These are phyloP conservation scores for Miamiensis avidus DNA, from an alignment of 169 alveolate species.

Conservation along the genomic window DNA sequence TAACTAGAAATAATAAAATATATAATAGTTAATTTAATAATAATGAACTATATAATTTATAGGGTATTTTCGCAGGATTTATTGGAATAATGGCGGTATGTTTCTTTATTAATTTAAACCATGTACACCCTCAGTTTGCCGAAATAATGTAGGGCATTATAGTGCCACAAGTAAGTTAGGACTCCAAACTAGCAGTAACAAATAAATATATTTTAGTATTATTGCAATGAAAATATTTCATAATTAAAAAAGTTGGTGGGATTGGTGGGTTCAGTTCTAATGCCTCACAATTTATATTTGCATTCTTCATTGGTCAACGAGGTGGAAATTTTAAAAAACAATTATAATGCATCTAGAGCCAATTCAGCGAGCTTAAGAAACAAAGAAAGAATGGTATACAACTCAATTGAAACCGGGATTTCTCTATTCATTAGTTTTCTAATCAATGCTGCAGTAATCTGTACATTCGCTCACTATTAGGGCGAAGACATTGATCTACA, in stretches of 20 bases:
- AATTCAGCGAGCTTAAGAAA: too few species aligned
- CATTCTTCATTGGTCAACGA: conserved; percentile 67
- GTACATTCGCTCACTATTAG: conserved; percentile 49
- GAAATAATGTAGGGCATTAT: conserved; percentile 52
- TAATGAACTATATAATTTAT: too few species aligned
- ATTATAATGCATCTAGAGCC: neutral
- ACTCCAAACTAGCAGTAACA: neutral
- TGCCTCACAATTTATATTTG: conserved; percentile 78
- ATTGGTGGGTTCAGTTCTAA: conserved; percentile 67
- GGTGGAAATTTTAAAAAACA: conserved; percentile 26
- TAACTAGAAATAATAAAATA: too few species aligned
- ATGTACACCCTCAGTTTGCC: conserved; percentile 53
- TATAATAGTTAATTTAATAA: too few species aligned
- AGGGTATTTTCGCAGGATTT: neutral
- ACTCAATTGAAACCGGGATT: conserved; percentile 44
- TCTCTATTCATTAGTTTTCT: conserved; percentile 42
- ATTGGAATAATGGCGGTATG: neutral
- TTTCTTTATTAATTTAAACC: conserved; percentile 53
- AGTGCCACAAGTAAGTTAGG: conserved; percentile 52
- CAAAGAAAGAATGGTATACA: conserved; percentile 33
- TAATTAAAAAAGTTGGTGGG: conserved; percentile 38
- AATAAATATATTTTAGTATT: neutral
- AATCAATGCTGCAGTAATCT: conserved; percentile 36
- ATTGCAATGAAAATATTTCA: too few species aligned
- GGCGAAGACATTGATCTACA: conserved; percentile 31